These are phyloP conservation scores for Tylopilus sp. DNA, from an alignment of 1,284 basidiomycete species.

Conservation along the genomic window DNA sequence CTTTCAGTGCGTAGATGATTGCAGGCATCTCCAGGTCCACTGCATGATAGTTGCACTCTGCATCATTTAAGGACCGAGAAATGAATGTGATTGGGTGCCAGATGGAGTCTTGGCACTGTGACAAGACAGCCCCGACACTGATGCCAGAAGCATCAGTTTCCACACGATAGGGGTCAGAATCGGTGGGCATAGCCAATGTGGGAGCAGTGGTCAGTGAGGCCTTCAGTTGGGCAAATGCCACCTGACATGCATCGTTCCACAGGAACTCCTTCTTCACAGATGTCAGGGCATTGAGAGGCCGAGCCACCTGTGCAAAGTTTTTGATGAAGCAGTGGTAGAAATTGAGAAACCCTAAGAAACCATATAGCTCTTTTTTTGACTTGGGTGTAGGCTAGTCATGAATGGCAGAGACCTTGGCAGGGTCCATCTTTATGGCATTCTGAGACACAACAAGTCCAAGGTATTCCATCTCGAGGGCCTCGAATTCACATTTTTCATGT, in stretches of 20 bases:
- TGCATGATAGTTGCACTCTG: constrained; percentile 2
- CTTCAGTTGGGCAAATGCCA: background rate
- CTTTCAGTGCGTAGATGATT: background rate
- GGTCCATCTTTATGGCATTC: background rate
- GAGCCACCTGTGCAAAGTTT: constrained; percentile 42
- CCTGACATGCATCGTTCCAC: background rate
- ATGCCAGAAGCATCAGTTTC: background rate
- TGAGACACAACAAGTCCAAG: background rate
- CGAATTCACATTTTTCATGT: background rate
- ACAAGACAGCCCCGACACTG: background rate
- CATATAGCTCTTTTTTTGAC: constrained; percentile 35
- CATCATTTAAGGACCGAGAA: background rate
- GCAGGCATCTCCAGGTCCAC: background rate
- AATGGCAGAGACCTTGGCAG: background rate
- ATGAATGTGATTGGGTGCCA: background rate
- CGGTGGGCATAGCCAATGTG: background rate
- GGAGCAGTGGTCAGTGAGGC: background rate
- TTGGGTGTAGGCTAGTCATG: background rate
- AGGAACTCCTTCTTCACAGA: background rate
- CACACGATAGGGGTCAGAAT: background rate
- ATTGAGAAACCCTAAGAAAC: constrained; percentile 48
- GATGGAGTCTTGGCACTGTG: background rate
- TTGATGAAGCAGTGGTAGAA: constrained; percentile 54
- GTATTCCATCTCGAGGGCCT: background rate
- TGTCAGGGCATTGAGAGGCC: background rate